These are phyloP conservation scores for Rhizopus sp. DNA, from an alignment of 371 early-diverging fungal genomes.

Conservation along the genomic window DNA sequence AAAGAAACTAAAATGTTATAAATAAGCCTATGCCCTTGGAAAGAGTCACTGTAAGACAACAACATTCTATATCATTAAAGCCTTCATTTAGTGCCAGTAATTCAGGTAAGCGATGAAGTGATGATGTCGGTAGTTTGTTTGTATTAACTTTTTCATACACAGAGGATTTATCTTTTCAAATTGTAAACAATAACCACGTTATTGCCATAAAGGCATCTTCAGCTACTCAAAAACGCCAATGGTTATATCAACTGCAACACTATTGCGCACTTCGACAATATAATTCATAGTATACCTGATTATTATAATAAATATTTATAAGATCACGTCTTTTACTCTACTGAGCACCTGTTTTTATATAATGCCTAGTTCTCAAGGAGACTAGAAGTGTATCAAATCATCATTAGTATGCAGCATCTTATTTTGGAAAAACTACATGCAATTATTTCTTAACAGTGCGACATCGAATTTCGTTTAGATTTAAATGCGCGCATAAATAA, in stretches of 20 bases:
- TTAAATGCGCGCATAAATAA: too few species aligned
- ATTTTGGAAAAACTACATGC: too few species aligned
- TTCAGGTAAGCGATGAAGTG: constrained; percentile 6
- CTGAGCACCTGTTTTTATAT: too few species aligned
- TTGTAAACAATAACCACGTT: constrained; percentile 54
- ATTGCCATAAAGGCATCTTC: constrained; percentile 62
- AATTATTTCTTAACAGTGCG: too few species aligned
- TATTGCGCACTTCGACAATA: constrained; percentile 39
- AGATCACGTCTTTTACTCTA: too few species aligned
- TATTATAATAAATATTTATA: too few species aligned
- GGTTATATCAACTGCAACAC: constrained; percentile 61
- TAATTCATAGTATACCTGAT: too few species aligned
- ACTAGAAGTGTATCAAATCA: too few species aligned
- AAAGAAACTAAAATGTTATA: not conserved
- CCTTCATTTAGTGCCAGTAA: constrained; percentile 27
- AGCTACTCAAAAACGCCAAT: constrained; percentile 60
- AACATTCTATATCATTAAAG: constrained; percentile 32
- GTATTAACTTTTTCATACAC: not conserved
- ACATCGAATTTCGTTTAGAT: too few species aligned
- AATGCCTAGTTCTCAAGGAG: too few species aligned
- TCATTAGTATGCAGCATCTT: too few species aligned
- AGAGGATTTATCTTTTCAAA: constrained; percentile 65
- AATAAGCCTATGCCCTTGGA: constrained; percentile 36
- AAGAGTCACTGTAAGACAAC: constrained; percentile 30
- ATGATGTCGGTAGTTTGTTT: not conserved